Evolutionary conservation across 2,329 filamentous ascomycete genomes (phyloP), one percentile per base, ranked within the genome.

Genomic region (Scytalidium lignicola): DNA sequence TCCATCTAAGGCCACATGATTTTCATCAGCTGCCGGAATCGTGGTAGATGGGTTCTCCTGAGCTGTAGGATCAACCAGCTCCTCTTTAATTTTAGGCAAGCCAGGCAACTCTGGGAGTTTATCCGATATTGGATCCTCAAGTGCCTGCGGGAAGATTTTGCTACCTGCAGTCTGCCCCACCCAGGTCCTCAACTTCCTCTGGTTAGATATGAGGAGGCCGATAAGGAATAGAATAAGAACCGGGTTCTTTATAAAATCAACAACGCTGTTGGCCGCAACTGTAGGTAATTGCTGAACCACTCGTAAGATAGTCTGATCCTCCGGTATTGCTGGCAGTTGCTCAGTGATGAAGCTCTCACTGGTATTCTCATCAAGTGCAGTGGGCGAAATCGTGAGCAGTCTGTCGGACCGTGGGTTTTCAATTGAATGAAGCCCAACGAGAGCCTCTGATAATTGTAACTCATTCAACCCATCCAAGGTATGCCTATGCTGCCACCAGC

Each of bases 381-480:
- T 67, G 9, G 65, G 68, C 1, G 70, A 69, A 40, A 77, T 71
- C 41, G 70, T 73, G 18, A 73, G 68, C 18, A 74, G 66, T n/a
- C 62, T 66, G n/a, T 71, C 68, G 2, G 63, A 62, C 21, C 65
- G 64, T 6, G 62, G 62, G 44, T 70, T 69, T 26, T 81, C 78
- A 37, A 88, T 71, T 2, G 76, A 78, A 61, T 91, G 88, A 1
- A 85, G 85, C n/a, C 88, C 88, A 8, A 88, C 77, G 48, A 92
- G 69, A 1, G 76, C 82, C 48, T 80, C 75, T 10, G 77, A 75
- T 10, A 86, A 70, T 56, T 82, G 78, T 1, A 67, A 64, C 12
- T 65, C 44, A 44, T 61, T 61, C 49, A 63, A 50, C n/a, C 61
- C 50, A 49, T 66, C 60, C 59, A 65, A 65, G n/a, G 58, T 49